Percentiles rank a stretch among this genome's conserved stretches.
These are phyloP conservation scores for Toxoplasma gondii DNA, from an alignment of 169 alveolate genomes.

Conservation along the genomic window DNA sequence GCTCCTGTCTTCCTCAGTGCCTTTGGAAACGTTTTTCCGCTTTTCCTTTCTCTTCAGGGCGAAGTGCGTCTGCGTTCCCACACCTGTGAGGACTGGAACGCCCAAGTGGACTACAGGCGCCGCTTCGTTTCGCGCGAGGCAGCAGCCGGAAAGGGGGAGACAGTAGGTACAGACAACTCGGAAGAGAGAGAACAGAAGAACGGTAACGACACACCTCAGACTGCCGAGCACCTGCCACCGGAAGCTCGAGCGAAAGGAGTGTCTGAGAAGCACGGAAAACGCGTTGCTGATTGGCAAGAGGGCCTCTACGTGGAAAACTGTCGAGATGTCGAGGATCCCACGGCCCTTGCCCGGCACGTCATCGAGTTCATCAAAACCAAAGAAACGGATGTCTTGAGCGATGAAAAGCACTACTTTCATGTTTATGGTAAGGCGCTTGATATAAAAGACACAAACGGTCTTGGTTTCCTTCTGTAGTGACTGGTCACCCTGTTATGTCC, in stretches of 20 bases:
- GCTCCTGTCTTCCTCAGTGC: background rate
- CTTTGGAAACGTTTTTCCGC: background rate
- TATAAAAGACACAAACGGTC: no score
- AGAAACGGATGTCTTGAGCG: background rate
- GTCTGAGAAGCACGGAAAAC: background rate
- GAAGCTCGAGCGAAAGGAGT: background rate
- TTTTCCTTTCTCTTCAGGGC: background rate
- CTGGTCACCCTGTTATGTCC: no score
- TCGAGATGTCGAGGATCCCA: background rate
- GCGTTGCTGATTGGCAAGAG: background rate
- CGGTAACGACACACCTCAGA: background rate
- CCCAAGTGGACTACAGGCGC: slow-evolving; percentile 5
- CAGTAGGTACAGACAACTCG: background rate
- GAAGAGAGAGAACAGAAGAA: no score
- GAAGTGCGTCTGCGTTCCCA: slow-evolving; percentile 15
- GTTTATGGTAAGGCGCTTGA: background rate
- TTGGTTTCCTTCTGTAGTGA: no score
- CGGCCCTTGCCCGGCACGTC: background rate
- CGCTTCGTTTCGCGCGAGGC: background rate
- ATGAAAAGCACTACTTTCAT: background rate
- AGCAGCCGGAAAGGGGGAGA: background rate
- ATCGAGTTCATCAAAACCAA: background rate
- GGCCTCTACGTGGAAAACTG: background rate
- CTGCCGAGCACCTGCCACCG: background rate
- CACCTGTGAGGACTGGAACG: slow-evolving; percentile 22